Evolutionary conservation across 176 grass and related monocot species (phyloP).

Genomic region (Rhynchospora breviuscula): DNA sequence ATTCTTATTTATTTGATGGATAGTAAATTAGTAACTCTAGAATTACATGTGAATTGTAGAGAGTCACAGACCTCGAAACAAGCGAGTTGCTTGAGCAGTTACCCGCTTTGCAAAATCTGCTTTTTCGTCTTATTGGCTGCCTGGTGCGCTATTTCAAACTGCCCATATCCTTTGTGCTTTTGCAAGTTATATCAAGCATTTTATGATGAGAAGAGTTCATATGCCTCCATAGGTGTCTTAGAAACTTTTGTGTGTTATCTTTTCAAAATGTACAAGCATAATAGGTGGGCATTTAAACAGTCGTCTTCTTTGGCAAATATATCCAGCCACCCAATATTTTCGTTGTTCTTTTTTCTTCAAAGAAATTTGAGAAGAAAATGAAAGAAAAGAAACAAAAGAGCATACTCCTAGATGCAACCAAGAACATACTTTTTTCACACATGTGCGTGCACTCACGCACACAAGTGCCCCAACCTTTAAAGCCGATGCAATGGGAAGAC

Average conservation of each 20-base stretch:
- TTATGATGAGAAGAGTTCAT: neutral
- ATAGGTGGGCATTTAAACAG: neutral
- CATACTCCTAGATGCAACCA: neutral
- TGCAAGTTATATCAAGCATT: neutral
- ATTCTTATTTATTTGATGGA: no score
- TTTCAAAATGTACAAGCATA: neutral
- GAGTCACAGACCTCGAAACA: slow-evolving; percentile 22
- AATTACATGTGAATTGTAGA: slow-evolving; percentile 15
- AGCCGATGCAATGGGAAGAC: neutral
- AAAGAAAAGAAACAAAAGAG: neutral
- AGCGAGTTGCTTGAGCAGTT: slow-evolving; percentile 37
- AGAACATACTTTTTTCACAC: neutral
- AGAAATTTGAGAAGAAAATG: no score
- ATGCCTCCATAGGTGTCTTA: neutral
- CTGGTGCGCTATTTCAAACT: slow-evolving; percentile 27
- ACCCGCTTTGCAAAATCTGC: slow-evolving; percentile 42
- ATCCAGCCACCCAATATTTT: no score
- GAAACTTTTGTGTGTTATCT: neutral
- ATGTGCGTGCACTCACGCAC: no score
- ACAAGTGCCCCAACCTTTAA: neutral
- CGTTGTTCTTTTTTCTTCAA: no score
- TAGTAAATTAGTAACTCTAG: neutral
- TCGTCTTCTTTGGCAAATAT: no score
- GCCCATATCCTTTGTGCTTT: neutral
- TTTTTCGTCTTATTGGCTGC: slow-evolving; percentile 38